These are phyloP conservation scores for Avena eriantha DNA, from an alignment of 176 grass and related monocot species.

Conservation along the genomic window DNA sequence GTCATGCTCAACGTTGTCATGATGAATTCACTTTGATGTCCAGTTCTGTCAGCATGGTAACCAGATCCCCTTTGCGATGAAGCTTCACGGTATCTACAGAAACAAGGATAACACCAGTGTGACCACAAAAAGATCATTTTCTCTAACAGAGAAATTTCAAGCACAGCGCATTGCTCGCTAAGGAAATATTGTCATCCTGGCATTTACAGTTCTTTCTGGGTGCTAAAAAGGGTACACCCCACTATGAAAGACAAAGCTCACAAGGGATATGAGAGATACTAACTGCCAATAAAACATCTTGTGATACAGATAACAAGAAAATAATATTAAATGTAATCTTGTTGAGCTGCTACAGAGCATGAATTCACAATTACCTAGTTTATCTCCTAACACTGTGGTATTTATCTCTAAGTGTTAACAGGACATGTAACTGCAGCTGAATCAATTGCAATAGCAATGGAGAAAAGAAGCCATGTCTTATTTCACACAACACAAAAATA, in stretches of 20 bases:
- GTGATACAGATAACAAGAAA: conserved; percentile 25
- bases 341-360: conserved; percentile 10
- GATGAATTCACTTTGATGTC: conserved; percentile 56
- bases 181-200: neutral
- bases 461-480: conserved; percentile 10
- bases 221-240: neutral
- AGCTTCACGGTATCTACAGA: conserved; percentile 87
- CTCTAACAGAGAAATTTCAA: neutral
- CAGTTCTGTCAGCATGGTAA: conserved; percentile 66
- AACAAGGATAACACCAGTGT: conserved; percentile 17
- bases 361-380: conserved; percentile 5
- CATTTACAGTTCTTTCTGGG: neutral
- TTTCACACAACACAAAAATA: conserved; percentile 9
- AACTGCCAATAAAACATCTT: conserved; percentile 13
- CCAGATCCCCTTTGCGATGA: conserved; percentile 74
- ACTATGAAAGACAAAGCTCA: neutral
- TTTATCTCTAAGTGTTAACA: conserved; percentile 1
- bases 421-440: neutral
- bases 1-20: conserved; percentile 37
- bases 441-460: conserved; percentile 4
- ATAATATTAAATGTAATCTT: neutral
- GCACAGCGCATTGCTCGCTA: neutral
- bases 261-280: neutral
- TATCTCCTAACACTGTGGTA: neutral
- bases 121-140: conserved; percentile 9